Evolutionary conservation across 2,329 filamentous ascomycete genomes (phyloP), one percentile per base, ranked within the genome.

Genomic region (Pestalotiopsis fici): DNA sequence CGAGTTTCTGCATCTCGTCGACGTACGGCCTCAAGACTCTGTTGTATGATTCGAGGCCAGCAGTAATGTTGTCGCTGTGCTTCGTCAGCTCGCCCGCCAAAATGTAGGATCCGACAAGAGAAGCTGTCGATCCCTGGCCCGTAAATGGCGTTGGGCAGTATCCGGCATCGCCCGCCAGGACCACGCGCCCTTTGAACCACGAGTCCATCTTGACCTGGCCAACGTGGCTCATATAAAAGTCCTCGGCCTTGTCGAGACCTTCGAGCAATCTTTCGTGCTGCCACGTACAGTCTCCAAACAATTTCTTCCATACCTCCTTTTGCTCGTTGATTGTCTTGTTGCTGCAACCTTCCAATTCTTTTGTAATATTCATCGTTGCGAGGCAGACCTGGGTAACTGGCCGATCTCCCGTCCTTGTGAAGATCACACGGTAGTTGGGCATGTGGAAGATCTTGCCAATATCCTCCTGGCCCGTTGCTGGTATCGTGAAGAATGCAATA

Each of bases 131-230:
- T 0, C 87, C 87, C 77, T 85, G 82, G 0, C 87, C 88, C 0
- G 82, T 84, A 3, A 83, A 68, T 0, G 83, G 80, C 0, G 82
- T 80, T 0, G 86, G 85, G 27, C 81, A 83, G 70, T 83, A 85
- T 0, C 77, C 86, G 1, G 88, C 85, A 69, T 91, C 87, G 0
- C 87, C 88, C 0, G 89, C 64, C 0, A 88, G 76, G 1, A 79
- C 82, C 2, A 88, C 80, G 0, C 86, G 82, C 0, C 84, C 83
- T 0, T 74, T 74, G 2, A 77, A 81, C 84, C 82, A 87, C 4
- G 69, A 70, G 0, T 79, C 73, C 66, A 85, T 69, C 64, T 80
- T 81, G 54, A 90, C 81, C 57, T 84, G 80, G 0, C 78, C 83
- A 15, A 86, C 69, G 3, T 78, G 75, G 15, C 81, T 73, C 63